Base-by-base conservation (phyloP, 768 basidiomycete species). In the Boletus sp. region DNA sequence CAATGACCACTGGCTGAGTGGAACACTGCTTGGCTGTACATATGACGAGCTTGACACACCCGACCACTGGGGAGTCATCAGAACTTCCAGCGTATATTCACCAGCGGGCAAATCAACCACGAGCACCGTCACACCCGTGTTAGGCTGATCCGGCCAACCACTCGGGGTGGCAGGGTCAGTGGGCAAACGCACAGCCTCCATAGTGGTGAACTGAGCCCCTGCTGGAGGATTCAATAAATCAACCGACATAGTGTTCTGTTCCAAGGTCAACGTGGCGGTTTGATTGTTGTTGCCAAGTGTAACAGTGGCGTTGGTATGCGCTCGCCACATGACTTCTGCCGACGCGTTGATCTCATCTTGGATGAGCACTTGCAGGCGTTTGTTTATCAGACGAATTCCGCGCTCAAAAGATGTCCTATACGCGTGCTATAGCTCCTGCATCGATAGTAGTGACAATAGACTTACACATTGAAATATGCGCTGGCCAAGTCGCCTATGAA, bases 51-150 rank as follows among this genome's bases (percentile, higher is more conserved):
- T 64, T 33, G 81, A 74, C 77, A 88, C 80, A 29, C 82, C 84
- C 37, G 77, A 70, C 93, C 94, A 98, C 64, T 96, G 90, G n/a
- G 96, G 97, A 70, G 83, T 93, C 75, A 98, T 88, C 67, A 98
- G 69, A 48, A 98, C 86, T 73, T 95, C 83, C 45, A 97, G 70
- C 15, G 75, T 87, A 71, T 90, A 86, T 44, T 74, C 72, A n/a
- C 92, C 93, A 27, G 80, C 77, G 6, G 87, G 72, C 13, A 80
- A 62, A 59, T 74, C 78, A 67, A 99, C 85, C 53, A 78, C 77
- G 49, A 99, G 75, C 19, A 98, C 94, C 14, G 81, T 85, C 54
- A 94, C 90, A 25, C 82, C 84, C 0, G 81, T 76, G 72, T 98
- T 97, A 9, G 72, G 66, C 68, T 90, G 90, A 72, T 95, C 92